Evolutionary conservation across 2,329 filamentous ascomycete genomes (phyloP).

Genomic region (Aureobasidium pullulans): DNA sequence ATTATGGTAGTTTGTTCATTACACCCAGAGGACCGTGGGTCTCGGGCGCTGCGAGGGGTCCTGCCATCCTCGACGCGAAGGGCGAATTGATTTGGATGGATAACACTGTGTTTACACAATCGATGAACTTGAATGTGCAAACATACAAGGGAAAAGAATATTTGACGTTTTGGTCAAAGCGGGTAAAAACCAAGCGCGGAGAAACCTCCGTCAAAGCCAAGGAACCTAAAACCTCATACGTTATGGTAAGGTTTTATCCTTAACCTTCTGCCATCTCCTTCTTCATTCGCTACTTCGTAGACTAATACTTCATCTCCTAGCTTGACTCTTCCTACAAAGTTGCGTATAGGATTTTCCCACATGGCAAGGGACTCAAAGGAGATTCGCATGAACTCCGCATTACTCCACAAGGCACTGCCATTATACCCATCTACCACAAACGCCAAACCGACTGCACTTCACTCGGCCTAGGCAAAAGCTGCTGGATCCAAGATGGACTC

Average conservation of each 20-base stretch:
- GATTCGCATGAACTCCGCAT: slow-evolving; percentile 23
- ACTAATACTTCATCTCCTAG: slow-evolving; percentile 6
- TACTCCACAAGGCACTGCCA: slow-evolving; percentile 19
- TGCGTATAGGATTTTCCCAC: slow-evolving; percentile 18
- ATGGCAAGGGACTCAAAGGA: slow-evolving; percentile 9
- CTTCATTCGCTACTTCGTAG: too few relatives aligned
- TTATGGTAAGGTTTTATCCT: neutral
- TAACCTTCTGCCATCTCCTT: neutral
- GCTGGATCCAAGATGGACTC: slow-evolving; percentile 36
- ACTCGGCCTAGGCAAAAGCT: slow-evolving; percentile 17
- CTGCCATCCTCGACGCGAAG: neutral
- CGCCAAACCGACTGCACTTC: slow-evolving; percentile 20
- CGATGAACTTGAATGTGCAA: neutral
- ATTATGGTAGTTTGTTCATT: neutral
- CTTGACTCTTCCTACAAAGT: slow-evolving; percentile 21
- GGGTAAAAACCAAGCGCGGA: neutral
- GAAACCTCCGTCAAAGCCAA: too few relatives aligned
- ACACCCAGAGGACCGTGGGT: neutral
- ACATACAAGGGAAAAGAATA: neutral
- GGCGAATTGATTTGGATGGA: neutral
- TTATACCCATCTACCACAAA: slow-evolving; percentile 20
- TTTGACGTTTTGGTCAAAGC: neutral
- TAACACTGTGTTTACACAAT: neutral
- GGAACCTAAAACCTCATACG: neutral
- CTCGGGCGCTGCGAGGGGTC: neutral